Conservation (phyloP, 257 asterid genomes). For the Leptodermis oblonga region DNA sequence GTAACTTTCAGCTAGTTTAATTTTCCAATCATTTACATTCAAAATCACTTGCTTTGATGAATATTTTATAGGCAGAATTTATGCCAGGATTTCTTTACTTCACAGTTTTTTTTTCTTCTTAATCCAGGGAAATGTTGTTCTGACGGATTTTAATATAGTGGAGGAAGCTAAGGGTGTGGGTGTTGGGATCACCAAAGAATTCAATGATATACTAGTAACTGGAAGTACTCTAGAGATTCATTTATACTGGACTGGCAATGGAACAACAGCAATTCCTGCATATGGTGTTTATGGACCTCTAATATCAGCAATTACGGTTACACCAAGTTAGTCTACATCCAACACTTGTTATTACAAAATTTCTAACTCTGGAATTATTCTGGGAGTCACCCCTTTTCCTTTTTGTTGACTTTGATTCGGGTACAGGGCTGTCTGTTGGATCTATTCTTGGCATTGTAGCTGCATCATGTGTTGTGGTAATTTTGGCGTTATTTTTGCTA, state of each 20-base stretch:
- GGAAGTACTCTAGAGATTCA: constrained; percentile 80
- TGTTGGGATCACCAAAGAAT: constrained; percentile 44
- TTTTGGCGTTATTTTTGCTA: constrained; percentile 38
- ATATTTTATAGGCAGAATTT: background rate
- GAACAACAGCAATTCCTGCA: constrained; percentile 75
- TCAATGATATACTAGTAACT: constrained; percentile 37
- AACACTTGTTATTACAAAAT: constrained; percentile 5
- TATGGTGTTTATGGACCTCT: constrained; percentile 89
- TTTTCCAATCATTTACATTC: background rate
- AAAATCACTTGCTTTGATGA: background rate
- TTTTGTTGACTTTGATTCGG: constrained; percentile 54
- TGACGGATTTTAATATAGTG: constrained; percentile 53
- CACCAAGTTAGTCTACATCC: constrained; percentile 56
- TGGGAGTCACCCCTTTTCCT: constrained; percentile 1
- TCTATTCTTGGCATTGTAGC: constrained; percentile 65
- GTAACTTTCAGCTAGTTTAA: background rate
- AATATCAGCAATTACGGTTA: constrained; percentile 80
- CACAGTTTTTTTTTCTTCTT: constrained; percentile 10
- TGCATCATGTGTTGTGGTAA: constrained; percentile 34
- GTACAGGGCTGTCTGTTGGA: constrained; percentile 55
- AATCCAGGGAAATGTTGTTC: constrained; percentile 73
- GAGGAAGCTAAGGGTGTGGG: constrained; percentile 65
- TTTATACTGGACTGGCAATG: constrained; percentile 95
- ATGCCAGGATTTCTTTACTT: background rate
- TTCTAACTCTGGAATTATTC: constrained; percentile 11